phyloP scores from a whole-genome alignment of 2,329 filamentous ascomycete species.

The Alternaria brassicicola region DNA sequence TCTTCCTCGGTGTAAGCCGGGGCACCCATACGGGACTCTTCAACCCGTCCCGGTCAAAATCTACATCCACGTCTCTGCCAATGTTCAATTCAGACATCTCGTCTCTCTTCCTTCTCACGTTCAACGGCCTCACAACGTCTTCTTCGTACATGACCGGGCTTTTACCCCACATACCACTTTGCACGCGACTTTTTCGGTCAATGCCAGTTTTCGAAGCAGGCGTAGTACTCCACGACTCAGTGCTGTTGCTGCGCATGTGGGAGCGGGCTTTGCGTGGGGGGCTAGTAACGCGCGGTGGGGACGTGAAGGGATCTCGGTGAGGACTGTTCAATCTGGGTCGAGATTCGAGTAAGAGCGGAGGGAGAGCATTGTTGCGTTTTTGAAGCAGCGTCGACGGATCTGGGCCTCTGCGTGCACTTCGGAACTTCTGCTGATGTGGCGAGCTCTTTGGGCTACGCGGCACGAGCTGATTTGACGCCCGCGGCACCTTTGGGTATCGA shows the following conservation, averaged over 20 bases:
- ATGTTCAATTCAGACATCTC: constrained; percentile 28
- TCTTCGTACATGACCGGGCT: constrained; percentile 38
- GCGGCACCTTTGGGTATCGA: constrained; percentile 56
- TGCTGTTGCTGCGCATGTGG: constrained; percentile 34
- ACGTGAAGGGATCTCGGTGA: constrained; percentile 36
- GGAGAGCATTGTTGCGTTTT: constrained; percentile 25
- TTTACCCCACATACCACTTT: constrained; percentile 35
- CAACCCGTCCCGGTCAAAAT: constrained; percentile 29
- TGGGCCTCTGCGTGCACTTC: constrained; percentile 11
- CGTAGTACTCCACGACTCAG: constrained; percentile 30
- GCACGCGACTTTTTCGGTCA: constrained; percentile 29
- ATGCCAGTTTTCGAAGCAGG: constrained; percentile 20
- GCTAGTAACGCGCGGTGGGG: constrained; percentile 19
- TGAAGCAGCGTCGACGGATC: constrained; percentile 18
- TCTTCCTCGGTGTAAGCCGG: constrained; percentile 68
- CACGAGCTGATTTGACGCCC: constrained; percentile 55
- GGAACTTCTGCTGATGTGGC: constrained; percentile 13
- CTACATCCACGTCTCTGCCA: constrained; percentile 21
- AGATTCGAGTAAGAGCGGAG: constrained; percentile 44
- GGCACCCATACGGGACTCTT: constrained; percentile 65
- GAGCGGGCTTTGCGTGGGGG: constrained; percentile 25
- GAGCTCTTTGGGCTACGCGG: constrained; percentile 45
- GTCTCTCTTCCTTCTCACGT: constrained; percentile 26
- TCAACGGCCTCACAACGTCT: constrained; percentile 34
- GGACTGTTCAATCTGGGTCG: constrained; percentile 22